Percentiles rank a stretch among this genome's conserved stretches.
These are phyloP conservation scores for Sarcodon sp. DNA, from an alignment of 768 basidiomycete species.

Conservation along the genomic window DNA sequence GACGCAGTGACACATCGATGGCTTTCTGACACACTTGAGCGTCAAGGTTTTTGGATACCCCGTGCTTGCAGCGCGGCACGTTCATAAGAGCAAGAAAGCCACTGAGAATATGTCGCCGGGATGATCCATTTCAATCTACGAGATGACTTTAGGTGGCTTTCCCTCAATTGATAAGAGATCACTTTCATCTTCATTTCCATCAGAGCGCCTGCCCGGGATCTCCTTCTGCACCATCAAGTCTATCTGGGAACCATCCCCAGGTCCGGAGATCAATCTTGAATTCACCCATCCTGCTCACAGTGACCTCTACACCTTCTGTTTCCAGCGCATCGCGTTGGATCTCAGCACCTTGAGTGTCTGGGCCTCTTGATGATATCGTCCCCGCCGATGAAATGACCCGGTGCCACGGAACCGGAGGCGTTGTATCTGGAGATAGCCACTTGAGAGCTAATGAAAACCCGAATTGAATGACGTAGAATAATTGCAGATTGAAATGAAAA, in stretches of 20 bases:
- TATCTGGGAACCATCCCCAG: conserved; percentile 59
- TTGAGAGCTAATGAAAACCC: conserved; percentile 52
- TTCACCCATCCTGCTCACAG: conserved; percentile 37
- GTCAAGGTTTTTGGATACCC: too few relatives aligned
- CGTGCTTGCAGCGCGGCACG: too few relatives aligned
- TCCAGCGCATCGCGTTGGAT: conserved; percentile 66
- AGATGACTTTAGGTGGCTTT: too few relatives aligned
- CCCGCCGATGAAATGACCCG: conserved; percentile 64
- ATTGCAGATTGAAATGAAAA: neutral
- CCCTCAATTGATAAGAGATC: too few relatives aligned
- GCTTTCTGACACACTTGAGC: too few relatives aligned
- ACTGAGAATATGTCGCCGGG: too few relatives aligned
- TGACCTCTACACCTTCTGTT: conserved; percentile 76
- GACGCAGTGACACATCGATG: too few relatives aligned
- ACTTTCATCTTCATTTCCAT: neutral
- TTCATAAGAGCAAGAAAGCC: too few relatives aligned
- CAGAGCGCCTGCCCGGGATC: conserved; percentile 3
- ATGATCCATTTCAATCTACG: too few relatives aligned
- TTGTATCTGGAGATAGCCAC: conserved; percentile 43
- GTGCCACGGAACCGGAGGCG: conserved; percentile 72
- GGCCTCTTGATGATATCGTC: conserved; percentile 70
- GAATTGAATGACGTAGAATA: neutral
- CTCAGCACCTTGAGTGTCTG: conserved; percentile 68
- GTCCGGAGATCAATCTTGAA: conserved; percentile 40
- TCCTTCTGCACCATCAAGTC: neutral